phyloP scores from a whole-genome alignment of 2,329 filamentous ascomycete species.

The Pseudopithomyces chartarum region DNA sequence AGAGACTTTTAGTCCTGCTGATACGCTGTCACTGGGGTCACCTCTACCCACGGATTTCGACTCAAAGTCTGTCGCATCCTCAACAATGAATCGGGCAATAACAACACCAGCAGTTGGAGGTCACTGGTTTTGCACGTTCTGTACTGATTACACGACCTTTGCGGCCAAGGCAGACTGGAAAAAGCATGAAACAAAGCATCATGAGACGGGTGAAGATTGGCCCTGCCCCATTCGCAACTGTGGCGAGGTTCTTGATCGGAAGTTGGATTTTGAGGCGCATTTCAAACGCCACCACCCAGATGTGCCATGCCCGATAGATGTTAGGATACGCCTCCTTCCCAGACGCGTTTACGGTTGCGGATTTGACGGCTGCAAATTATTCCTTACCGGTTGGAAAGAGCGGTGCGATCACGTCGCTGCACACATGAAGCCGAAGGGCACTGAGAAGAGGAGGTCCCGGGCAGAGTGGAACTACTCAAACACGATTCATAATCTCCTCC shows the following conservation, averaged over 20 bases:
- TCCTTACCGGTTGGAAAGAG: conserved; percentile 7
- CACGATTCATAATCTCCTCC: conserved; percentile 9
- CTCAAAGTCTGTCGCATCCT: background rate
- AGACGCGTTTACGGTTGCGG: conserved; percentile 9
- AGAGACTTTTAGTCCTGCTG: background rate
- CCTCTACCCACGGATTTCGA: background rate
- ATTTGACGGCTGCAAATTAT: conserved; percentile 11
- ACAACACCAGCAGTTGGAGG: background rate
- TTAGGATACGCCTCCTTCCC: conserved; percentile 8
- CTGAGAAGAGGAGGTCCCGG: conserved; percentile 1
- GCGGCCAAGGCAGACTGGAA: conserved; percentile 11
- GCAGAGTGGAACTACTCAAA: conserved; percentile 13
- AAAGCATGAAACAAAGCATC: conserved; percentile 8
- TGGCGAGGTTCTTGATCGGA: conserved; percentile 6
- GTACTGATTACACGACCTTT: conserved; percentile 4
- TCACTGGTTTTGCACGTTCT: conserved; percentile 10
- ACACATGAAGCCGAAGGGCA: conserved; percentile 10
- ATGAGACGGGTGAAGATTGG: conserved; percentile 7
- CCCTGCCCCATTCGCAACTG: conserved; percentile 9
- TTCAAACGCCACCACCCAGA: conserved; percentile 7
- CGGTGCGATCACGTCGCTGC: conserved; percentile 11
- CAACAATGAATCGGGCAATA: background rate
- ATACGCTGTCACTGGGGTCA: background rate
- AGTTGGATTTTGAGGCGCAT: conserved; percentile 8
- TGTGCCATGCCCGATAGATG: conserved; percentile 6